phyloP scores from a whole-genome alignment of 1,139 yeast species.

The Pichia sorboxylosa region DNA sequence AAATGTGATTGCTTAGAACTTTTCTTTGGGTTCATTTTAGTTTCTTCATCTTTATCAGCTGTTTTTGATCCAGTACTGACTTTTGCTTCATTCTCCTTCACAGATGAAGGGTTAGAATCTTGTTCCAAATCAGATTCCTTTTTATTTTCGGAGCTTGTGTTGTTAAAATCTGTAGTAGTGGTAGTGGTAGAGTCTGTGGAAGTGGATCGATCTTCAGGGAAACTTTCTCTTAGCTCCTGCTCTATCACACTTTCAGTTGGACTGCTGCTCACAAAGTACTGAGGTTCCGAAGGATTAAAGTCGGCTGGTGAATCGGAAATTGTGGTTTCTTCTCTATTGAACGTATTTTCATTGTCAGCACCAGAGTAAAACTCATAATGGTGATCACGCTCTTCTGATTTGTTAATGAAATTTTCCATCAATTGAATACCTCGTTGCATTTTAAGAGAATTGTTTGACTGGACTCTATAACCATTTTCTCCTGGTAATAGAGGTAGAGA shows the following conservation, averaged over 20 bases:
- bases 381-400: constrained; percentile 78
- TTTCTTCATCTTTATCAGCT: neutral
- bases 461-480: constrained; percentile 69
- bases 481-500: constrained; percentile 83
- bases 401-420: constrained; percentile 70
- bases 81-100: neutral
- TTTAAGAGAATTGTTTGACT: constrained; percentile 64
- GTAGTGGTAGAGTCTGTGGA: constrained; percentile 4
- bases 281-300: constrained; percentile 60
- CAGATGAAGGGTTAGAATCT: neutral
- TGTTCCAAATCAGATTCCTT: neutral
- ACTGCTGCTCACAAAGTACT: constrained; percentile 35
- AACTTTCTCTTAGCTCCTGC: constrained; percentile 12
- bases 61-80: too few relatives aligned
- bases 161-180: neutral
- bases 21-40: too few relatives aligned
- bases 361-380: constrained; percentile 87
- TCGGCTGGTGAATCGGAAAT: constrained; percentile 20
- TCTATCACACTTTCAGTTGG: constrained; percentile 21
- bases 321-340: constrained; percentile 4
- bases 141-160: neutral
- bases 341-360: constrained; percentile 24
- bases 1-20: constrained; percentile 11
- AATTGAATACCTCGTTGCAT: constrained; percentile 46
- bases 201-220: constrained; percentile 7